phyloP scores from a whole-genome alignment of 305 asterid species.

The Rubia occidens region DNA sequence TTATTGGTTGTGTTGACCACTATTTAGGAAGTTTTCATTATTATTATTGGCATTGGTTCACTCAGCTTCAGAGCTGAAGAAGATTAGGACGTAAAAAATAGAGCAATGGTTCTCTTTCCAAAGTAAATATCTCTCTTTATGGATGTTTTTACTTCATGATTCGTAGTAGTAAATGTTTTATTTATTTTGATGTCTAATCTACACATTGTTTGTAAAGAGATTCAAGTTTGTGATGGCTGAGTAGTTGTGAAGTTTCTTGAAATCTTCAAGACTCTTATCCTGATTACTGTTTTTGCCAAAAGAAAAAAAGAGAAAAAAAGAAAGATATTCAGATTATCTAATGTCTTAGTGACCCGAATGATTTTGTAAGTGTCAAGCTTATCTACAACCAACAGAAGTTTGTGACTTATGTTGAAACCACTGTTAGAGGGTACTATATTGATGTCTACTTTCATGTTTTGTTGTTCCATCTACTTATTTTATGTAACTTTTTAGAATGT shows the following conservation, averaged over 20 bases:
- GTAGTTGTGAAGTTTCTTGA: no score
- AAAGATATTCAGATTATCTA: background rate
- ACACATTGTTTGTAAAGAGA: background rate
- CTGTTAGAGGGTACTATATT: background rate
- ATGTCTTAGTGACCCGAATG: conserved; percentile 4
- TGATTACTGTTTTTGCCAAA: background rate
- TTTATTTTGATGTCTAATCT: background rate
- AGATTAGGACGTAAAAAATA: no score
- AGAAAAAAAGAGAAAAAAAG: background rate
- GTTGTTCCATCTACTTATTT: background rate
- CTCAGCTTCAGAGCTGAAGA: no score
- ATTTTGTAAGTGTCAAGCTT: background rate
- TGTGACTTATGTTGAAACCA: background rate
- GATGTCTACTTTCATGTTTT: background rate
- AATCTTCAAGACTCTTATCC: background rate
- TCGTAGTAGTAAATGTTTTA: background rate
- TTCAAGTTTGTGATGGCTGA: background rate
- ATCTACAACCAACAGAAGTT: background rate
- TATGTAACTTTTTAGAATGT: background rate
- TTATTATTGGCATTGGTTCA: no score
- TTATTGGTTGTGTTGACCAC: no score
- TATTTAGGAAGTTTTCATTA: no score
- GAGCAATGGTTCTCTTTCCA: background rate
- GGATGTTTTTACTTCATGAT: no score
- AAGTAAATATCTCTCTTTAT: background rate